phyloP scores from a whole-genome alignment of 2,329 filamentous ascomycete genomes.

The Aureobasidium mangrovei region DNA sequence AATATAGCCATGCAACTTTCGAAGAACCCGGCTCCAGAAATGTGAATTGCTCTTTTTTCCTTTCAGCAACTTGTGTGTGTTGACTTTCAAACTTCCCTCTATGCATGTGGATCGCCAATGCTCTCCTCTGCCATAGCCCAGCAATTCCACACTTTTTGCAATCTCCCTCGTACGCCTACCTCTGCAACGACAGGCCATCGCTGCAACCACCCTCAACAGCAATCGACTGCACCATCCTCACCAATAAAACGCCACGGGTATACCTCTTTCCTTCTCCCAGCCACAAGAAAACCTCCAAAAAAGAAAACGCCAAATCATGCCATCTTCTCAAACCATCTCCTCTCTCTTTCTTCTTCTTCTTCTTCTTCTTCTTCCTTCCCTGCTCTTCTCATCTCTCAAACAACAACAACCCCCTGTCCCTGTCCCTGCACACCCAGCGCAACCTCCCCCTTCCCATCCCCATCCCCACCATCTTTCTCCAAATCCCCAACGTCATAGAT shows the following conservation, averaged over 20 bases:
- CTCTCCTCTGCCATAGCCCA: too few species aligned
- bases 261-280: not conserved
- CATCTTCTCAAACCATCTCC: not conserved
- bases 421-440: slow-evolving; percentile 3
- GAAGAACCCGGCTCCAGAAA: too few species aligned
- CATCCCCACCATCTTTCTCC: slow-evolving; percentile 34
- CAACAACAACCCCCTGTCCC: slow-evolving; percentile 19
- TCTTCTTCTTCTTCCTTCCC: not conserved
- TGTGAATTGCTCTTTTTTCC: too few species aligned
- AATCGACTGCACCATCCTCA: too few species aligned
- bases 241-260: too few species aligned
- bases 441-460: slow-evolving; percentile 10
- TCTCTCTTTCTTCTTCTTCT: not conserved
- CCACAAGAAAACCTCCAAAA: not conserved
- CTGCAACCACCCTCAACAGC: too few species aligned
- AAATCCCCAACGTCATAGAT: slow-evolving; percentile 68
- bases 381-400: not conserved
- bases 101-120: too few species aligned
- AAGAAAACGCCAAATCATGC: not conserved
- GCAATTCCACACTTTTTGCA: too few species aligned
- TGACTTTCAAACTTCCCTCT: too few species aligned
- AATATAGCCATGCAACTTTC: not conserved
- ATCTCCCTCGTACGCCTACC: too few species aligned
- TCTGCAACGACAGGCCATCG: too few species aligned
- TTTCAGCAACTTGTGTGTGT: too few species aligned